Base-by-base conservation (phyloP, 228 moss, liverwort and hornwort species). In the Sphagnum magellanicum region DNA sequence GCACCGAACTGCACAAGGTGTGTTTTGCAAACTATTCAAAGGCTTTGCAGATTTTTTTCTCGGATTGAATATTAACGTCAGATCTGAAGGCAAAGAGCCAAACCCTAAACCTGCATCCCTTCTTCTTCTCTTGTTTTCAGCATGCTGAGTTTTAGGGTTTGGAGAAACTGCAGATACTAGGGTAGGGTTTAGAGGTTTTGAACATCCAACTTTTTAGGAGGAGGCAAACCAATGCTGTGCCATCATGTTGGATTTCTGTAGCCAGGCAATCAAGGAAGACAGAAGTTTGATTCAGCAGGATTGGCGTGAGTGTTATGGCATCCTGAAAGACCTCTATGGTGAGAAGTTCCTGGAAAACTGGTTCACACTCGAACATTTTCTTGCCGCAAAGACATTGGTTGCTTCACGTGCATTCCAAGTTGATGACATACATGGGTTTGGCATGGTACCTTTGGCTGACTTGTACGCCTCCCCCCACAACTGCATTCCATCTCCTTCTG, bases 371-470 rank as follows among this genome's bases (percentile, higher is more conserved):
- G 79, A 89, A 11, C 80, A 85, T 68, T 95, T 81, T 71, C 70
- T 95, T 62, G 87, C 81, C 46, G 90, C 92, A 14, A 92, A 95
- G 73, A 82, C 90, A 9, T 68, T 92, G 50, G 83, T 95, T 13
- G 70, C 79, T 63, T 92, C 92, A 49, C 87, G 92, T 55, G 95
- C 95, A 55, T 95, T 95, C 72, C 79, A 92, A 75, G 90, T 92
- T 16, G 92, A 95, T 73, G 85, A 89, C 7, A 65, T 79, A 73
- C 90, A 95, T 75, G 90, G 92, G 46, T 85, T 77, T 81, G 89
- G 90, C 78, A 92, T 92, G 90, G 89, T 95, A 68, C 95, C 95
- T 70, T 85, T 95, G 76, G 95, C 92, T 63, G 92, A 95, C 75
- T 76, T 95, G 95, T 95, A 89, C 82, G 92, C 73, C 74, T 17